Conservation (phyloP, 116 monocot genomes). For the Cymodocea nodosa region DNA sequence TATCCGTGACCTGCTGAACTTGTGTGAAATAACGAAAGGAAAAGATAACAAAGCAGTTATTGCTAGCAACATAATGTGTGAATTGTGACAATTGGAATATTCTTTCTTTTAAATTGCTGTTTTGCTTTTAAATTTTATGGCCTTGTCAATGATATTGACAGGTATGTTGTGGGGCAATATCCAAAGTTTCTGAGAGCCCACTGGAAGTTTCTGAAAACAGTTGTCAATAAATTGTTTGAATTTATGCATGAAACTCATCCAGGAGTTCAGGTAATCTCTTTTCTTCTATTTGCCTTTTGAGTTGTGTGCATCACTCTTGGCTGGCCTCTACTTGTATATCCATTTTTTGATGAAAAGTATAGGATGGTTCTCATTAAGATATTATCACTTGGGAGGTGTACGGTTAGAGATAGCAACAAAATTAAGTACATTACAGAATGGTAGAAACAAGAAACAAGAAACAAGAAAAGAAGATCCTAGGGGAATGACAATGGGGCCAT, state of each 20-base stretch:
- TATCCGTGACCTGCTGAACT: conserved; percentile 86
- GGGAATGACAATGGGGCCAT: too few species aligned
- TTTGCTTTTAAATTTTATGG: neutral
- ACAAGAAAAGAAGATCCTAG: too few species aligned
- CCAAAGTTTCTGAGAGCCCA: conserved; percentile 96
- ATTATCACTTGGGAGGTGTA: too few species aligned
- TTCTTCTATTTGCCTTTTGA: neutral
- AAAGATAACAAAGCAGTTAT: conserved; percentile 99
- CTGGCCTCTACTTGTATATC: too few species aligned
- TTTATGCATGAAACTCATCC: conserved; percentile 99
- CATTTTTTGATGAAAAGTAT: too few species aligned
- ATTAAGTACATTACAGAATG: too few species aligned
- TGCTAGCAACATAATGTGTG: conserved; percentile 97
- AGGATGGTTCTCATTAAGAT: too few species aligned
- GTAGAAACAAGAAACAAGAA: too few species aligned
- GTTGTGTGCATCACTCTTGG: neutral
- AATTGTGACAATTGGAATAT: neutral
- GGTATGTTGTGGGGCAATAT: conserved; percentile 99
- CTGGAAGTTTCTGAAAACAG: conserved; percentile 99
- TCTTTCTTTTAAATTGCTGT: neutral
- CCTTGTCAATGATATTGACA: conserved; percentile 4
- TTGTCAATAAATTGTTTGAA: conserved; percentile 98
- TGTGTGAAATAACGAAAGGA: conserved; percentile 97
- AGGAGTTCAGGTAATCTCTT: conserved; percentile 79
- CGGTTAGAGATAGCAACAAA: too few species aligned